Evolutionary conservation across 352 stramenopile genomes (phyloP), one percentile per base, ranked within the genome.

Genomic region (Phytophthora cactorum): DNA sequence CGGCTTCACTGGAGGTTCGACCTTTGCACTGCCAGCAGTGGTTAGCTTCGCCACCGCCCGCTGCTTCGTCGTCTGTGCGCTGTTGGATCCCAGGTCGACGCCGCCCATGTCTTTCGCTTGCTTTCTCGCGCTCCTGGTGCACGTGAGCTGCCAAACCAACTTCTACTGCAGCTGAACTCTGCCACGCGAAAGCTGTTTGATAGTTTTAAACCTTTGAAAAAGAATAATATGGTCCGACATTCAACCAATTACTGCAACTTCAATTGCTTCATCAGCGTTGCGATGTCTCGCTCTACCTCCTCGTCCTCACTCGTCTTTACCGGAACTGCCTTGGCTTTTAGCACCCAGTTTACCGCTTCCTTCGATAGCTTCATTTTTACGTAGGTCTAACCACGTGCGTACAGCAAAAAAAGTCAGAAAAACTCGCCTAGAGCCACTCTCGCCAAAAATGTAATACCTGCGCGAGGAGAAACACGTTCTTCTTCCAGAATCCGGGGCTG

Each of bases 401-500:
- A 22, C 22, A 22, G 22, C 22, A 22, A 22, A n/a, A 54, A 54
- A 41, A 10, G 25, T 22, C 27, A 51, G 22, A 34, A 32, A 22
- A 22, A 10, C 39, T 45, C 6, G 7, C 29, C 4, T 8, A 34
- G 2, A 8, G 29, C 9, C 22, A 22, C 22, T 34, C 3, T 34
- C 29, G 29, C 29, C 4, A 34, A 9, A 36, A 4, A 54, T 28
- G 8, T 52, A 44, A 12, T 68, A 86, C 78, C 78, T 84, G 68
- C 0, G 77, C 86, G 11, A 93, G 53, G 29, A 93, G 57, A 58
- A 85, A 90, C 45, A 70, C 60, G 41, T 93, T 93, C 59, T 90
- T 90, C 73, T 93, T 93, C 86, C 86, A 93, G 47, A 83, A 88
- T 1, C 81, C 80, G 4, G 86, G 86, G 27, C 78, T 89, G 27